Base-by-base conservation (phyloP, 2,329 filamentous ascomycete species). In the Talaromyces sp. region DNA sequence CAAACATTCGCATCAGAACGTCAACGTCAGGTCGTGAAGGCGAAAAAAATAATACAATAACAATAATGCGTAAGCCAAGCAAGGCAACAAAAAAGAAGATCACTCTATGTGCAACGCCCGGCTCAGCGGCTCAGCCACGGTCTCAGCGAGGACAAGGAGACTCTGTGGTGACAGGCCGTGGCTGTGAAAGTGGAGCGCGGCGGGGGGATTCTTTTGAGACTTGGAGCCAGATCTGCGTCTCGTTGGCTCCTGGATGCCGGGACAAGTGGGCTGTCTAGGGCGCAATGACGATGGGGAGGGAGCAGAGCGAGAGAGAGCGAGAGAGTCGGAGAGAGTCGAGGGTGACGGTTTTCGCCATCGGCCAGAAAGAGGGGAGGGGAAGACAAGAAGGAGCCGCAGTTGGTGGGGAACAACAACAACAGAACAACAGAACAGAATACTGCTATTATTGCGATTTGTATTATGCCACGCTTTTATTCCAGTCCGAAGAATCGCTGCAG, bases 221-320 rank as follows among this genome's bases (percentile, higher is more conserved):
- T 52, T 19, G 9, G 49, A 9, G 11, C 44, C 44, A 15, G 19
- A 19, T 22, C 44, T 22, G 36, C 36, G 36, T 39, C 17, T 39
- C 36, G 36, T 39, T 39, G 36, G 36, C 8, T 39, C 36, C 15
- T 39, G 36, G 2, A 5, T 6, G 36, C n/a, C 17, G 36, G 36
- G 17, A 39, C 36, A 39, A 58, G 55, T 61, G 59, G 59, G 44
- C 51, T 15, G 33, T 36, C 33, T 15, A 39, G 36, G 17, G 36
- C 36, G 36, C 36, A 39, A 58, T 62, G 60, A 60, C 58, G 53
- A 44, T 54, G 59, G 44, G 60, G 22, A 22, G 10, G 33, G 13
- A 15, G 33, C 33, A 36, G 33, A 15, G 33, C 2, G 13, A 47
- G 58, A 57, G 44, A 56, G 33, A 5, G 22, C 22, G 30, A 3